Base-by-base conservation (phyloP, 441 rosid species). In the Gossypium davidsonii region DNA sequence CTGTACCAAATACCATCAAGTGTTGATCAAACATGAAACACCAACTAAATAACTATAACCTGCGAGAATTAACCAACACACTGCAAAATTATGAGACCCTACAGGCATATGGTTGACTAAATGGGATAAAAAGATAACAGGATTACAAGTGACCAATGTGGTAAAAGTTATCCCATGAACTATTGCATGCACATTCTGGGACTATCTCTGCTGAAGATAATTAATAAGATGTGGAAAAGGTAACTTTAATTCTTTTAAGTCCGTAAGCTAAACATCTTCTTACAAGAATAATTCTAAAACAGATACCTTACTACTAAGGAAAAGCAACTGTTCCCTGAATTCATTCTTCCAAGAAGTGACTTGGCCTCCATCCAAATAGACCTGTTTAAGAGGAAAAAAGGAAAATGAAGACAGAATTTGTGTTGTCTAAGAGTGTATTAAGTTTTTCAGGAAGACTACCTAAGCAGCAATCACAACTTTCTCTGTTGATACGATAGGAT, bases 271-370 rank as follows among this genome's bases (percentile, higher is more conserved):
- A 31, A 31, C 6, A 4, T 21, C 48, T 61, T 31, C 48, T 34
- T 31, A 8, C 6, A 34, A 34, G 23, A 61, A 34, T 34, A 31
- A 61, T 21, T 46, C 52, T 6, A 67, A 65, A 62, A 71, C n/a
- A 10, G 39, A 46, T 71, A 89, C 94, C 90, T 89, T 89, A 73
- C 78, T 85, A 67, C 94, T 89, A 77, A 89, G 67, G 68, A 87
- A 82, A 73, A 89, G 90, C 74, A 89, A 74, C 21, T 89, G 88
- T 66, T 89, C 94, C 26, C 83, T 80, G 20, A 74, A 78, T 72
- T 85, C 88, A 73, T 83, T 87, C 86, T 87, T 89, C 94, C 94
- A 89, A 55, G 94, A 87, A 12, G 79, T 84, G 44, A 89, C 90
- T 69, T 89, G 91, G 48, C 87, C 89, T 37, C 91, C 93, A 71